These are phyloP conservation scores for Aspergillus caelatus DNA, from an alignment of 2,329 filamentous ascomycete genomes.

Conservation along the genomic window DNA sequence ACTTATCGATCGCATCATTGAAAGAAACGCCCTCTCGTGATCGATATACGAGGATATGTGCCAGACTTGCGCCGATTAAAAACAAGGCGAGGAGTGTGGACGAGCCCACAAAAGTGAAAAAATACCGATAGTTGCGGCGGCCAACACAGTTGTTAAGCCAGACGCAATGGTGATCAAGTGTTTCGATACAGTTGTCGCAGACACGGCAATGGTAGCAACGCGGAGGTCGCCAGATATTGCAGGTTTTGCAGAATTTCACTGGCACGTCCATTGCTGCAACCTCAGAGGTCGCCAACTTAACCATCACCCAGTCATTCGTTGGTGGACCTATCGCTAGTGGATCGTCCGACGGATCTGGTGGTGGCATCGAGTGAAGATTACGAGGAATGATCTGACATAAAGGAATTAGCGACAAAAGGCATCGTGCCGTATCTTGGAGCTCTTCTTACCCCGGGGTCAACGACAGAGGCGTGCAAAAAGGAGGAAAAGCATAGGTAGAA, in stretches of 20 bases:
- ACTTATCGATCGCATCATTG: conserved; percentile 66
- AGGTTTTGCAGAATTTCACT: conserved; percentile 97
- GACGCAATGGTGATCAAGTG: conserved; percentile 96
- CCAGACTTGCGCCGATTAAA: conserved; percentile 75
- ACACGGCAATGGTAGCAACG: conserved; percentile 94
- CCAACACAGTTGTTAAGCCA: conserved; percentile 99
- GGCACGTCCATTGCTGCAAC: conserved; percentile 96
- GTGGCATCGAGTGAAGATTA: conserved; percentile 88
- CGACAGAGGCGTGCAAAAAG: conserved; percentile 87
- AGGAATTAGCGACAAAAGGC: conserved; percentile 13
- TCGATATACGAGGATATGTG: conserved; percentile 76
- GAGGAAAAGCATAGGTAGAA: conserved; percentile 89
- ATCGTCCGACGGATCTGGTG: conserved; percentile 73
- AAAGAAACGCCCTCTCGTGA: conserved; percentile 68
- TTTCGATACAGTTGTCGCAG: conserved; percentile 97
- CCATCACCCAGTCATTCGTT: conserved; percentile 91
- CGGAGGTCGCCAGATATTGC: conserved; percentile 94
- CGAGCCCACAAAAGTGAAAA: conserved; percentile 85
- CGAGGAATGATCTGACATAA: conserved; percentile 80
- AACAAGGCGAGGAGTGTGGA: conserved; percentile 77
- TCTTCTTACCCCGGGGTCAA: conserved; percentile 83
- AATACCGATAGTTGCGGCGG: conserved; percentile 95
- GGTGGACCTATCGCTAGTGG: conserved; percentile 79
- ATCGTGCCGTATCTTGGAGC: no score
- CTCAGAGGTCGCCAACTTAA: conserved; percentile 73